Evolutionary conservation across 768 basidiomycete species (phyloP), one percentile per base, ranked within the genome.

Genomic region (Paxillus rubicundulus): DNA sequence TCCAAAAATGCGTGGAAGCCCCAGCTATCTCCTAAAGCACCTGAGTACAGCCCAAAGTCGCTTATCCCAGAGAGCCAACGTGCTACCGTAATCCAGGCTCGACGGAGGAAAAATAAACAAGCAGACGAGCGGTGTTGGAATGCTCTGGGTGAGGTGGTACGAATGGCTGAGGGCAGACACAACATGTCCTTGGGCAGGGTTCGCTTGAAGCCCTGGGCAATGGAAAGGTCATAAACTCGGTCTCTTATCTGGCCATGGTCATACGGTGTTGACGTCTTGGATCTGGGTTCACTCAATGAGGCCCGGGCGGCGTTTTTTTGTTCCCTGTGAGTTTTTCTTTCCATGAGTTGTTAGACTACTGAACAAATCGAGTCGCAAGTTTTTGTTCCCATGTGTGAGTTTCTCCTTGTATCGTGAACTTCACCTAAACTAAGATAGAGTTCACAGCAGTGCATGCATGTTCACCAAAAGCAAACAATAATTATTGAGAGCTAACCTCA

Each of bases 161-260:
- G 70, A 50, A 75, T 87, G 76, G 84, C 82, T 18, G 85, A 87
- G 62, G 81, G 76, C 12, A 73, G 76, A 59, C 72, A 78, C 43
- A 62, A 65, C 17, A 47, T 87, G 45, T 75, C 70, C 5, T 66
- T 86, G 49, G 85, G 84, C 34, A 76, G 79, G 60, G 63, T 80
- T 45, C 34, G 50, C 20, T 32, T 71, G 54, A 60, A 61, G 51
- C 63, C 60, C 0, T 69, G 69, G 68, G 54, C 53, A 12, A 12
- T 49, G 20, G 63, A 57, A 27, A 57, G 45, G 41, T 47, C 42
- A 45, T 28, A 40, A 18, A n/a, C 30, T 30, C 28, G 17, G 30
- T 17, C 43, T 16, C 42, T 9, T 7, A 5, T 17, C 17, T 44
- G 17, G 2, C 17, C 27, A 18, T 27, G 12, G 43, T 30, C 12